Percentiles rank a stretch among this genome's conserved stretches.
Conservation (phyloP, 345 rosid species). For the Ceriops decandra region DNA sequence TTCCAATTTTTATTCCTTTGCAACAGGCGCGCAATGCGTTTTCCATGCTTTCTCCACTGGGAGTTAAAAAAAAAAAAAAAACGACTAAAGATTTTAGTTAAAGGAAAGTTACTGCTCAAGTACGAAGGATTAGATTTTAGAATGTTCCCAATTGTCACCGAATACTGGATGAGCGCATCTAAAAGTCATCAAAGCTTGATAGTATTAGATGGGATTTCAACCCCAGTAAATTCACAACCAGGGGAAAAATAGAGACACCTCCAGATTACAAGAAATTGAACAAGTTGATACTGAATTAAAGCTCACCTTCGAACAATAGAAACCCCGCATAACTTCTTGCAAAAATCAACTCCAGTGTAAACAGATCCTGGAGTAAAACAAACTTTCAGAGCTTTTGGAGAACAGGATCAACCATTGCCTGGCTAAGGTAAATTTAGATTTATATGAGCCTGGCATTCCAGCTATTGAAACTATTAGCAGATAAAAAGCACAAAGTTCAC, state of each 20-base stretch:
- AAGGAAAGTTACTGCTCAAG: conserved; percentile 1
- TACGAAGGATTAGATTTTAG: conserved; percentile 10
- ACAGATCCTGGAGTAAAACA: conserved; percentile 48
- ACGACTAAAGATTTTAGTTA: neutral
- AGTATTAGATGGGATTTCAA: neutral
- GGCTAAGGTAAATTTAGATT: neutral
- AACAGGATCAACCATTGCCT: neutral
- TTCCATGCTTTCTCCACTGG: conserved; percentile 99
- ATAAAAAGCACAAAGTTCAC: neutral
- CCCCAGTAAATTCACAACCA: conserved; percentile 1
- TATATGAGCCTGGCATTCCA: neutral
- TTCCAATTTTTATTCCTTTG: conserved; percentile 98
- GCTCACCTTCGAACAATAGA: conserved; percentile 94
- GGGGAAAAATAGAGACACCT: neutral
- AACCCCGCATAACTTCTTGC: conserved; percentile 97
- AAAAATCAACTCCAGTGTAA: conserved; percentile 95
- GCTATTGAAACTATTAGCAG: neutral
- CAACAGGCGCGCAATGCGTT: conserved; percentile 95
- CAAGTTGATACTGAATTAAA: conserved; percentile 32
- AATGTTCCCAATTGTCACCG: conserved; percentile 3
- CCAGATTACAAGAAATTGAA: conserved; percentile 19
- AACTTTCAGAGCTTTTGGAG: neutral
- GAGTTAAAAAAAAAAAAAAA: neutral
- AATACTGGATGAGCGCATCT: conserved; percentile 2
- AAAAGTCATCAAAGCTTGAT: conserved; percentile 10